phyloP scores from a whole-genome alignment of 495 filamentous ascomycete genomes.

The Acidomyces sp. region DNA sequence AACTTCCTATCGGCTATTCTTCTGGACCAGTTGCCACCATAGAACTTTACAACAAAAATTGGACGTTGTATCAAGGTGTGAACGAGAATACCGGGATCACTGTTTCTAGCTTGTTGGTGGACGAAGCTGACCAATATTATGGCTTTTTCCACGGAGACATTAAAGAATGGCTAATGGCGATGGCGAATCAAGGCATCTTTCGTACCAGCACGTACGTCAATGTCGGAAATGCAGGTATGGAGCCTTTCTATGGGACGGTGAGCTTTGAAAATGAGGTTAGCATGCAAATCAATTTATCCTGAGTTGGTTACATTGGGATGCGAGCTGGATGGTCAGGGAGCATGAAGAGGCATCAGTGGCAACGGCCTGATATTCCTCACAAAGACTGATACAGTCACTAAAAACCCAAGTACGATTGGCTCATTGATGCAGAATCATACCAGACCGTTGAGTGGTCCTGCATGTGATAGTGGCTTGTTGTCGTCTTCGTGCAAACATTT shows the following conservation, averaged over 20 bases:
- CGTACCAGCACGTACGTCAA: conserved; percentile 25
- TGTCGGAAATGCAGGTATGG: conserved; percentile 29
- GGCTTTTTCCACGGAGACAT: conserved; percentile 29
- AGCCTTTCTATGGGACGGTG: conserved; percentile 6
- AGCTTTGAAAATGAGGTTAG: neutral
- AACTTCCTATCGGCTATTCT: conserved; percentile 30
- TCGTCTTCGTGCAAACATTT: too few species aligned
- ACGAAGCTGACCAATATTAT: conserved; percentile 23
- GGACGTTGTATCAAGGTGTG: conserved; percentile 29
- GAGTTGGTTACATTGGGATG: too few species aligned
- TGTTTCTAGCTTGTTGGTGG: conserved; percentile 27
- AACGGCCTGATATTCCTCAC: too few species aligned
- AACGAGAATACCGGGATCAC: conserved; percentile 30
- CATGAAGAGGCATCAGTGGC: too few species aligned
- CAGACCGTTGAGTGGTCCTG: too few species aligned
- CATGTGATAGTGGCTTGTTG: too few species aligned
- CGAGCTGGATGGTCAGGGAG: too few species aligned
- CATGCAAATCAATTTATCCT: conserved; percentile 11
- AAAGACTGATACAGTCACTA: too few species aligned
- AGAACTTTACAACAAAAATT: conserved; percentile 28
- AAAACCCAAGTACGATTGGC: too few species aligned
- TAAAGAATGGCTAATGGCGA: conserved; percentile 30
- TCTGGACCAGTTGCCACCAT: conserved; percentile 23
- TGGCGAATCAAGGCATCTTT: conserved; percentile 25
- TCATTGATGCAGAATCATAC: too few species aligned